Conservation (phyloP, 495 filamentous ascomycete species). For the Penicilliopsis zonata region DNA sequence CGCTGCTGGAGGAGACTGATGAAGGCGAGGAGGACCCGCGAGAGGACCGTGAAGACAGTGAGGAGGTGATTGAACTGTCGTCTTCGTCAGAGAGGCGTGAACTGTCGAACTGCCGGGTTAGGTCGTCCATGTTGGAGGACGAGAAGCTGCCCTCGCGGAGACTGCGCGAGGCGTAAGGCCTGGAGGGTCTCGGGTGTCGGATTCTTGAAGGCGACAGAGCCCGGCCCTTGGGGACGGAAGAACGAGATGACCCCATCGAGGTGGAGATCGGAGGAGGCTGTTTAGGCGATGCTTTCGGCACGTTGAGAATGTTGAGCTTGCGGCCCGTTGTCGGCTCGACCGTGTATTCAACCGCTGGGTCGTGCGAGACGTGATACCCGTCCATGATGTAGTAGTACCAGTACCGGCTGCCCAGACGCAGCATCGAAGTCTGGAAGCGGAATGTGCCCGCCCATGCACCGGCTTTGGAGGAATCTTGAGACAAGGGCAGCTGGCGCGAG, state of each 20-base stretch:
- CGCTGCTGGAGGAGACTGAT: slow-evolving; percentile 61
- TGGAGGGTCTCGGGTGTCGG: slow-evolving; percentile 76
- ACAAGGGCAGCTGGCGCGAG: slow-evolving; percentile 79
- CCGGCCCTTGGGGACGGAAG: slow-evolving; percentile 77
- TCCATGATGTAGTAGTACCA: slow-evolving; percentile 99
- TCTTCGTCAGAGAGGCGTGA: slow-evolving; percentile 63
- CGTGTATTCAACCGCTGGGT: slow-evolving; percentile 80
- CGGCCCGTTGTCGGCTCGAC: slow-evolving; percentile 95
- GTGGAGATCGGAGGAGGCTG: slow-evolving; percentile 17
- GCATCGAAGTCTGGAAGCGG: slow-evolving; percentile 75
- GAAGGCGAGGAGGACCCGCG: slow-evolving; percentile 60
- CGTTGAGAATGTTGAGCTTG: slow-evolving; percentile 71
- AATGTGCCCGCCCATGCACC: slow-evolving; percentile 93
- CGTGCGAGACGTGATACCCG: slow-evolving; percentile 96
- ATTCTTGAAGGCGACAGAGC: slow-evolving; percentile 82
- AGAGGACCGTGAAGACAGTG: slow-evolving; percentile 61
- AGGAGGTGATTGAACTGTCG: slow-evolving; percentile 63
- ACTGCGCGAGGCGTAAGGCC: slow-evolving; percentile 71
- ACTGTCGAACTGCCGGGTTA: slow-evolving; percentile 59
- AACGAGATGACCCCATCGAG: slow-evolving; percentile 23
- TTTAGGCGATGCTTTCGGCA: slow-evolving; percentile 38
- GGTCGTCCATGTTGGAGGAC: slow-evolving; percentile 56
- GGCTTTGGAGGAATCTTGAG: slow-evolving; percentile 72
- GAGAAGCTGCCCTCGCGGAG: slow-evolving; percentile 71
- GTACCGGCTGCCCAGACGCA: slow-evolving; percentile 80